Conservation (phyloP, 257 asterid species). For the Solanum chiquidenum region DNA sequence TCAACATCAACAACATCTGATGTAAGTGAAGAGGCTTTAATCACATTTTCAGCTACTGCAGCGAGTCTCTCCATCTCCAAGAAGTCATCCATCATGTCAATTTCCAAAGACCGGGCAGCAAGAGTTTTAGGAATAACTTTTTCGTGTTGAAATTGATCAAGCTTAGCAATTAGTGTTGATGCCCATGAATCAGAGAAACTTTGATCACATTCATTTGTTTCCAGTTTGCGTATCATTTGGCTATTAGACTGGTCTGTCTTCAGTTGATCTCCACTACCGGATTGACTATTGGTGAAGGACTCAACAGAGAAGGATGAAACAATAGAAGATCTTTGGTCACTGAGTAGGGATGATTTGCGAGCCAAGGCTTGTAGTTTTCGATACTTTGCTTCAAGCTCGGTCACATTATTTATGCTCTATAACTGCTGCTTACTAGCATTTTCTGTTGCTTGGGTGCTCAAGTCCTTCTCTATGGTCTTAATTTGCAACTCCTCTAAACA, state of each 20-base stretch:
- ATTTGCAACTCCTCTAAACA: too few relatives aligned
- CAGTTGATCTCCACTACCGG: conserved; percentile 23
- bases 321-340: conserved; percentile 16
- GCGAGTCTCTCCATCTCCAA: conserved; percentile 56
- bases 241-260: conserved; percentile 14
- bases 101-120: conserved; percentile 26
- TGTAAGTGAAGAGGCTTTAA: conserved; percentile 12
- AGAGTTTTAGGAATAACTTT: conserved; percentile 22
- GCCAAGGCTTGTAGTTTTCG: too few relatives aligned
- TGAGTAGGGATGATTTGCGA: conserved; percentile 3
- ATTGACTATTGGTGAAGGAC: conserved; percentile 33
- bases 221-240: conserved; percentile 7
- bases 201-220: conserved; percentile 21
- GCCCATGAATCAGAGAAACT: conserved; percentile 36
- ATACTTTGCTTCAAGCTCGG: too few relatives aligned
- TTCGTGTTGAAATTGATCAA: conserved; percentile 42
- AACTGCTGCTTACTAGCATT: too few relatives aligned
- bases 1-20: conserved; percentile 18
- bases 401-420: too few relatives aligned
- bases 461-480: too few relatives aligned
- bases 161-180: conserved; percentile 36
- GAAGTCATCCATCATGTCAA: conserved; percentile 7
- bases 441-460: too few relatives aligned
- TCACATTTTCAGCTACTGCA: conserved; percentile 38
- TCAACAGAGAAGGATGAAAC: conserved; percentile 29